These are phyloP conservation scores for Vigna radiata DNA, from an alignment of 306 rosid genomes.

Conservation along the genomic window DNA sequence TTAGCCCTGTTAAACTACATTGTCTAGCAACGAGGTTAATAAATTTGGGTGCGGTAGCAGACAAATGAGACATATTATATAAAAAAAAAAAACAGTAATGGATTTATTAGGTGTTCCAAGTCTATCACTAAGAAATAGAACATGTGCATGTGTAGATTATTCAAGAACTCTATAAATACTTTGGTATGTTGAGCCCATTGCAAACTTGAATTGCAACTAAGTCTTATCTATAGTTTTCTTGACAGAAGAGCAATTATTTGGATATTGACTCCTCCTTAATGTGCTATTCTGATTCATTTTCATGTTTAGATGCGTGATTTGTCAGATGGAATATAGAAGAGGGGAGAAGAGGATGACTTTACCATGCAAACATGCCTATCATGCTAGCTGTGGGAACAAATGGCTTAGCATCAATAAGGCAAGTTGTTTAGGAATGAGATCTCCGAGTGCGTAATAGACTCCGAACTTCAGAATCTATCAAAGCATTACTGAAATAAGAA, in stretches of 20 bases:
- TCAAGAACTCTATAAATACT: too few relatives aligned
- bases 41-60: not conserved
- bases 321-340: slow-evolving; percentile 94
- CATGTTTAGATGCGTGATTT: slow-evolving; percentile 85
- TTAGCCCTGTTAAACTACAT: not conserved
- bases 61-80: too few relatives aligned
- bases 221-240: not conserved
- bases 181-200: not conserved
- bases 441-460: not conserved
- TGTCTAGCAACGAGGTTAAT: not conserved
- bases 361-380: slow-evolving; percentile 92
- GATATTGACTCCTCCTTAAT: not conserved
- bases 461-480: not conserved
- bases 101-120: too few relatives aligned
- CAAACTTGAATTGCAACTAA: slow-evolving; percentile 18
- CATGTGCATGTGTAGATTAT: too few relatives aligned
- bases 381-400: slow-evolving; percentile 74
- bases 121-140: too few relatives aligned
- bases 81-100: too few relatives aligned
- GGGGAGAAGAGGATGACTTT: slow-evolving; percentile 79
- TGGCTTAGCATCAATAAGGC: slow-evolving; percentile 99
- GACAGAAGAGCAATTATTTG: too few relatives aligned
- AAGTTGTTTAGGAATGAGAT: slow-evolving; percentile 38
- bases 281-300: slow-evolving; percentile 25
- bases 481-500: not conserved